These are phyloP conservation scores for Trypethelium eluteriae DNA, from an alignment of 495 filamentous ascomycete species.

Conservation along the genomic window DNA sequence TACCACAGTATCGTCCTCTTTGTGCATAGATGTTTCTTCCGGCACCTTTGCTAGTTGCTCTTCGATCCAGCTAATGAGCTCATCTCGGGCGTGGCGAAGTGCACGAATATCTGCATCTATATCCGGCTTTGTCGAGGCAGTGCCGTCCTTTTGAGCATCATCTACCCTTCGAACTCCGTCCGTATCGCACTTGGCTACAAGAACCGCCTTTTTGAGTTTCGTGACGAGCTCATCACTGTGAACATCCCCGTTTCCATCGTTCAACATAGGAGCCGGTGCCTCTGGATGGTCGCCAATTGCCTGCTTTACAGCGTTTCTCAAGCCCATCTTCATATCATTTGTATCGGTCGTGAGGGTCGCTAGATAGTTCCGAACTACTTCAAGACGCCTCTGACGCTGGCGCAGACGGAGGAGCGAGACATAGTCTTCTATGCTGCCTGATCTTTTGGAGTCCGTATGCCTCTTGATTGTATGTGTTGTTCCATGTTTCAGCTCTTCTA, in stretches of 20 bases:
- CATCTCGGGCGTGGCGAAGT: not conserved
- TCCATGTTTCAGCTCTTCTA: not conserved
- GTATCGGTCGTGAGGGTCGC: not conserved
- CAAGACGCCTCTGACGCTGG: not conserved
- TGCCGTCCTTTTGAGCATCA: not conserved
- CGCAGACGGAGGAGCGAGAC: not conserved
- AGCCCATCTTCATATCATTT: not conserved
- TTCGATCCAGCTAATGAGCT: conserved; percentile 7
- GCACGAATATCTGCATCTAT: not conserved
- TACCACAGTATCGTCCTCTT: not conserved
- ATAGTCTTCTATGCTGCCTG: not conserved
- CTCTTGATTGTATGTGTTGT: not conserved
- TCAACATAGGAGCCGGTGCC: not conserved
- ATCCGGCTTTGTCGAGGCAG: not conserved
- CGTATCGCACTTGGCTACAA: not conserved
- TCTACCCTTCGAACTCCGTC: not conserved
- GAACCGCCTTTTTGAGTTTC: conserved; percentile 7
- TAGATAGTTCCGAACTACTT: not conserved
- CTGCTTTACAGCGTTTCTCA: not conserved
- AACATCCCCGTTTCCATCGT: not conserved
- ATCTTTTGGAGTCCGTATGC: not conserved
- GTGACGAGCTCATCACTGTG: not conserved
- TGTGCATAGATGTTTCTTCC: not conserved
- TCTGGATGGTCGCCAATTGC: conserved; percentile 4
- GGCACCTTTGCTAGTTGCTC: conserved; percentile 8